Evolutionary conservation across 2,329 filamentous ascomycete genomes (phyloP).

Genomic region (Microdochium trichocladiopsis): DNA sequence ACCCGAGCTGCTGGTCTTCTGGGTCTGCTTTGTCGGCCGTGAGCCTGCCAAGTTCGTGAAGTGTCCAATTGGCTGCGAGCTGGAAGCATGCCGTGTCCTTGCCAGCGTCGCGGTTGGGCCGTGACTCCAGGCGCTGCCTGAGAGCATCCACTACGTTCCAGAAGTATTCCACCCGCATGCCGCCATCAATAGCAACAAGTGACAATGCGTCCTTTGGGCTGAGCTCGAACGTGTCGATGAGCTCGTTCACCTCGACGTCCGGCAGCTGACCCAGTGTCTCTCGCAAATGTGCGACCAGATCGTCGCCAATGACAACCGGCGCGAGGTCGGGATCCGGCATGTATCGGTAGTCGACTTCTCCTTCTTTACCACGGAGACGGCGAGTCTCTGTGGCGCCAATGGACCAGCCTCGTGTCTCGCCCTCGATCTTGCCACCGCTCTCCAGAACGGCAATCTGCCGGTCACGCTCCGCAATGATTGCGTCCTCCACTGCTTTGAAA

Average conservation of each 20-base stretch:
- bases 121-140: constrained; percentile 13
- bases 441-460: constrained; percentile 79
- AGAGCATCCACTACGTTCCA: constrained; percentile 54
- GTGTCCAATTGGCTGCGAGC: constrained; percentile 57
- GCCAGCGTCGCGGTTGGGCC: constrained; percentile 10
- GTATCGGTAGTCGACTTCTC: constrained; percentile 95
- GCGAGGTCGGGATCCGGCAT: constrained; percentile 94
- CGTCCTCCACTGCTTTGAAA: constrained; percentile 91
- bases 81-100: constrained; percentile 28
- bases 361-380: constrained; percentile 83
- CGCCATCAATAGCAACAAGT: constrained; percentile 69
- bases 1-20: constrained; percentile 20
- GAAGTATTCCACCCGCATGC: constrained; percentile 76
- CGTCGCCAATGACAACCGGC: constrained; percentile 66
- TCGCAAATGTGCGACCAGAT: constrained; percentile 59
- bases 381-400: constrained; percentile 77
- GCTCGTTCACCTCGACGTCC: constrained; percentile 58
- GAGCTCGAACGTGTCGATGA: constrained; percentile 59
- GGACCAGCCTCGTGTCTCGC: constrained; percentile 91
- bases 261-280: constrained; percentile 62
- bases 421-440: constrained; percentile 64
- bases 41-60: constrained; percentile 68
- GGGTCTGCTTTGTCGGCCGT: constrained; percentile 46
- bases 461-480: constrained; percentile 84
- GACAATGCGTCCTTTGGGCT: constrained; percentile 78